phyloP scores from a whole-genome alignment of 306 rosid genomes.

The Gillenia trifoliata region DNA sequence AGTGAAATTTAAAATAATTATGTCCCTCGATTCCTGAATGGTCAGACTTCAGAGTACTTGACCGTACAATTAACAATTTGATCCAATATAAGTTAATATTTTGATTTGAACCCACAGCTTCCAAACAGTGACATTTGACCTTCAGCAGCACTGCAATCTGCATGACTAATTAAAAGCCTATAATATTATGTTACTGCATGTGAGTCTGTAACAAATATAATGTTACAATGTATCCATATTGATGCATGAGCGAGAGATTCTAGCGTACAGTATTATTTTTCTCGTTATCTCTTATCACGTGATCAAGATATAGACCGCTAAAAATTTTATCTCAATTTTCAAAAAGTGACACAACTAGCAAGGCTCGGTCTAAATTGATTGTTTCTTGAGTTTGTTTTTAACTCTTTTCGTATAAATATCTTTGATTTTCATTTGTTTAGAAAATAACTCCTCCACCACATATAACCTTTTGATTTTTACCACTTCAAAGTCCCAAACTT shows the following conservation, averaged over 20 bases:
- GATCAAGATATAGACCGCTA: not conserved
- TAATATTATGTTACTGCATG: not conserved
- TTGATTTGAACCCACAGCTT: not conserved
- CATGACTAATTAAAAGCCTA: not conserved
- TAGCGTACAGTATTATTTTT: too few relatives aligned
- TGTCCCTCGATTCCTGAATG: not conserved
- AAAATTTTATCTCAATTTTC: not conserved
- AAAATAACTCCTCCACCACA: not conserved
- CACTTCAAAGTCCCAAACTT: not conserved
- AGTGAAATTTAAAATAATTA: not conserved
- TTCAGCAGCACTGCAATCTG: not conserved
- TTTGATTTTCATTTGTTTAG: too few relatives aligned
- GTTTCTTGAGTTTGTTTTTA: not conserved
- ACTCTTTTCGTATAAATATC: too few relatives aligned
- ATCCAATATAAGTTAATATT: not conserved
- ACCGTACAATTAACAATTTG: conserved; percentile 4
- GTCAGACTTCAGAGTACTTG: not conserved
- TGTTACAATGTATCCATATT: not conserved
- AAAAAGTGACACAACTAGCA: not conserved
- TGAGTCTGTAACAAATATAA: not conserved
- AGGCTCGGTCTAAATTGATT: not conserved
- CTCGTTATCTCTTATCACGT: too few relatives aligned
- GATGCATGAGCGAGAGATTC: not conserved
- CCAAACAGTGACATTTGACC: not conserved
- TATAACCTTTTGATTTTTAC: not conserved